A percentile compares a stretch with the other conserved stretches of the same genome.
phyloP scores from a whole-genome alignment of 1,284 basidiomycete genomes.

The Wallemia hederae region DNA sequence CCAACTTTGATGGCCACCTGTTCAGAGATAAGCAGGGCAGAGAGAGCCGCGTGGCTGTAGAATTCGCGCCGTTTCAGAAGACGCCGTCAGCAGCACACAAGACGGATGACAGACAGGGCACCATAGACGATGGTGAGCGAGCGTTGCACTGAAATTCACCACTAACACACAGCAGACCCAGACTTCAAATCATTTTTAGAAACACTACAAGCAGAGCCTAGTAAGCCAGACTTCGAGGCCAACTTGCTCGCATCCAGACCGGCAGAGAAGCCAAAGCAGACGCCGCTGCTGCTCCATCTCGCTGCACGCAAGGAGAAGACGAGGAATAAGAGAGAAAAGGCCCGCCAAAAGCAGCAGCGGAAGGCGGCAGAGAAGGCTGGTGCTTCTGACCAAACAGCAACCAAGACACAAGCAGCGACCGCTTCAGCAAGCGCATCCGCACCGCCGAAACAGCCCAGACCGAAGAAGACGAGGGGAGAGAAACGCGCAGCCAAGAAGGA shows the following conservation, averaged over 20 bases:
- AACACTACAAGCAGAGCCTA: constrained; percentile 17
- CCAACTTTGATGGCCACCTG: constrained; percentile 65
- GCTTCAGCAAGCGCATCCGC: not conserved
- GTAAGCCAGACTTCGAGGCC: constrained; percentile 24
- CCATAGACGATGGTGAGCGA: constrained; percentile 39
- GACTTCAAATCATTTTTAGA: constrained; percentile 54
- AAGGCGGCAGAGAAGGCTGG: not conserved
- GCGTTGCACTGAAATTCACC: constrained; percentile 9
- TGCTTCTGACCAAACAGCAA: not conserved
- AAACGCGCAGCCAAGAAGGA: not conserved
- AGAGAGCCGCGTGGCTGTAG: constrained; percentile 62
- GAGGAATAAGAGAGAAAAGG: constrained; percentile 4
- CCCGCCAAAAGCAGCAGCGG: not conserved
- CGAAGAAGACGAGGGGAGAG: not conserved
- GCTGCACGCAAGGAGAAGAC: constrained; percentile 36
- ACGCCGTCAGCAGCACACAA: constrained; percentile 43
- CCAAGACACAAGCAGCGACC: not conserved
- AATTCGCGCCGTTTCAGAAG: constrained; percentile 80
- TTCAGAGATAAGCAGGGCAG: constrained; percentile 75
- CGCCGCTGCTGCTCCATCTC: constrained; percentile 62
- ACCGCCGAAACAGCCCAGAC: not conserved
- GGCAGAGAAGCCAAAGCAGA: constrained; percentile 35
- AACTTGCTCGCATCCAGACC: constrained; percentile 30
- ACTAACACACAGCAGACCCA: not conserved
- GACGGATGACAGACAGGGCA: constrained; percentile 32